Conservation (phyloP, 2,329 filamentous ascomycete genomes). For the Ceratocystis diversiconidia region DNA sequence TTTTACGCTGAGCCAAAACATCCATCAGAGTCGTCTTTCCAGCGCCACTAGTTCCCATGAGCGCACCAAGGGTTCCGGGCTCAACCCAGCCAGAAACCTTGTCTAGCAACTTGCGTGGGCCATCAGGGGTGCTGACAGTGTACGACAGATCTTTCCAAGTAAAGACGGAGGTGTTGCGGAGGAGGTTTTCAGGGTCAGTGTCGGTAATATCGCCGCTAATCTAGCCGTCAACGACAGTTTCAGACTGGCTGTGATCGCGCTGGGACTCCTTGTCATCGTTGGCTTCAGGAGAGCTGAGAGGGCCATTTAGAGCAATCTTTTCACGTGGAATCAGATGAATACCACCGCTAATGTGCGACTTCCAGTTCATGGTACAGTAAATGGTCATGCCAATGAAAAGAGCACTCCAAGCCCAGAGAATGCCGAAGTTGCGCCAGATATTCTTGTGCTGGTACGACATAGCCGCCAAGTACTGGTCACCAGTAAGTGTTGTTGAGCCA, state of each 20-base stretch:
- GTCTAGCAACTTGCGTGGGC: slow-evolving; percentile 57
- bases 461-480: slow-evolving; percentile 43
- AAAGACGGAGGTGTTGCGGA: slow-evolving; percentile 53
- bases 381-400: slow-evolving; percentile 46
- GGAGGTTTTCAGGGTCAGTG: slow-evolving; percentile 26
- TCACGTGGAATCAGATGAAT: slow-evolving; percentile 50
- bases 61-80: slow-evolving; percentile 60
- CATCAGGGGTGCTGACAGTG: slow-evolving; percentile 42
- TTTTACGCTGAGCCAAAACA: slow-evolving; percentile 65
- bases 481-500: slow-evolving; percentile 36
- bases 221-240: slow-evolving; percentile 5
- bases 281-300: slow-evolving; percentile 21
- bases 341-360: slow-evolving; percentile 36
- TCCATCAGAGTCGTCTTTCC: slow-evolving; percentile 79
- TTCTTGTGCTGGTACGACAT: slow-evolving; percentile 39
- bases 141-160: slow-evolving; percentile 63
- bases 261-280: slow-evolving; percentile 37
- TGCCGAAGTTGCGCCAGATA: slow-evolving; percentile 47
- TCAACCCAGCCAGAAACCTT: slow-evolving; percentile 75
- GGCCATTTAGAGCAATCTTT: slow-evolving; percentile 28
- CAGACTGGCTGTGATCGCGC: slow-evolving; percentile 13
- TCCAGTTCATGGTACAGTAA: slow-evolving; percentile 42
- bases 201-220: slow-evolving; percentile 1
- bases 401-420: slow-evolving; percentile 49
- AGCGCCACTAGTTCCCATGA: slow-evolving; percentile 72